Conservation (phyloP, 208 protist species). For the Endotrypanum monterogeii region DNA sequence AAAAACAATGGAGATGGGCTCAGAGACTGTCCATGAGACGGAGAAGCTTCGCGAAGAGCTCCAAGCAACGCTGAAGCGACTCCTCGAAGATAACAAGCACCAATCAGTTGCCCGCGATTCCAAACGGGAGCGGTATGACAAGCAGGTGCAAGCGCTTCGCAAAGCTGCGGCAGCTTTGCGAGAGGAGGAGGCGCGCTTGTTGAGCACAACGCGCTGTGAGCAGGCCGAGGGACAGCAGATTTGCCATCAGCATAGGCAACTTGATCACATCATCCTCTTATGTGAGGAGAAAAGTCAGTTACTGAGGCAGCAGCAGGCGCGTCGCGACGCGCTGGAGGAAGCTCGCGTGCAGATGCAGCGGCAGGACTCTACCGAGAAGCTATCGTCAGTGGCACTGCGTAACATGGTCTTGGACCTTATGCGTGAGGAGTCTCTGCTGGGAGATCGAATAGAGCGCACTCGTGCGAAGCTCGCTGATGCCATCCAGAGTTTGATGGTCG, state of each 20-base stretch:
- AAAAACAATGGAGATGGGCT: constrained; percentile 34
- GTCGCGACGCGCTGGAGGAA: constrained; percentile 29
- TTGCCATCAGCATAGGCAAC: constrained; percentile 20
- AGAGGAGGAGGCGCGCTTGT: constrained; percentile 3
- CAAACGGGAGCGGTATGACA: constrained; percentile 27
- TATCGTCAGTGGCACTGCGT: constrained; percentile 31
- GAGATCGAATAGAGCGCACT: constrained; percentile 42
- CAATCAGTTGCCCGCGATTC: constrained; percentile 19
- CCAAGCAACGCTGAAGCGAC: constrained; percentile 10
- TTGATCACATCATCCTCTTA: constrained; percentile 19
- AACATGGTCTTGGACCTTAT: constrained; percentile 29
- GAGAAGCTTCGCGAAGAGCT: constrained; percentile 21
- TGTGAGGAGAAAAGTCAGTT: constrained; percentile 32
- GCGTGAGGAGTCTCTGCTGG: constrained; percentile 32
- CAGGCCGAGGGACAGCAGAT: constrained; percentile 28
- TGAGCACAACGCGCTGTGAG: neutral
- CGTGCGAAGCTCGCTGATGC: constrained; percentile 24
- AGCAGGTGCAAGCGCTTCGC: constrained; percentile 15
- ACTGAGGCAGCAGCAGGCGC: constrained; percentile 26
- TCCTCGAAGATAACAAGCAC: constrained; percentile 17
- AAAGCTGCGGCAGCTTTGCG: constrained; percentile 9
- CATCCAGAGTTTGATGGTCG: constrained; percentile 39
- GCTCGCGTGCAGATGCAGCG: constrained; percentile 21
- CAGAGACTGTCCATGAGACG: constrained; percentile 13
- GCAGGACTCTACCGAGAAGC: constrained; percentile 14